Conservation (phyloP, 2,329 filamentous ascomycete species). For the Ilyonectria robusta region DNA sequence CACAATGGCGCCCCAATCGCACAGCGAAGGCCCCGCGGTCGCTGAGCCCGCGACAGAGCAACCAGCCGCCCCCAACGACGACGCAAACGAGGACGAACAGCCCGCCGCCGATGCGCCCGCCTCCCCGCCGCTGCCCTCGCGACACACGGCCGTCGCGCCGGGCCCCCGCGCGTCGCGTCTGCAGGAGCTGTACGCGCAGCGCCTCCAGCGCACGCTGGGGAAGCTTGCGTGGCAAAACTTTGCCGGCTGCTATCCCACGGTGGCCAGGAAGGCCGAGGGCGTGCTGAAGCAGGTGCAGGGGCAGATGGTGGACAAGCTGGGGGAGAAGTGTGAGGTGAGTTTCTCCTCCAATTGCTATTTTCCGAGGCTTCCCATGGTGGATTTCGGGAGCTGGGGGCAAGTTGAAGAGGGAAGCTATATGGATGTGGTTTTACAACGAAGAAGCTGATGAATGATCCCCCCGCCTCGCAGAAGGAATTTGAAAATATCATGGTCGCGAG, state of each 20-base stretch:
- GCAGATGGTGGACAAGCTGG: conserved; percentile 70
- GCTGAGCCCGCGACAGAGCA: conserved; percentile 16
- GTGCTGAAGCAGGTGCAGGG: conserved; percentile 69
- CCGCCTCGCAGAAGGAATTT: conserved; percentile 65
- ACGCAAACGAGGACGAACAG: conserved; percentile 14
- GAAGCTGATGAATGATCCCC: conserved; percentile 22
- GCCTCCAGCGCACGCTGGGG: conserved; percentile 67
- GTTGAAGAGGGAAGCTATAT: neutral
- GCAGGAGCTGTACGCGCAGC: conserved; percentile 66
- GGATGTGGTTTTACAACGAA: neutral
- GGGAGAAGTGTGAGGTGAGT: conserved; percentile 65
- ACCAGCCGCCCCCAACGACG: conserved; percentile 9
- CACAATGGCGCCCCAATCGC: conserved; percentile 42
- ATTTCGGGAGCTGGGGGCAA: neutral
- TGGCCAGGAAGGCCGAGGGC: conserved; percentile 65
- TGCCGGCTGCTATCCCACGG: conserved; percentile 72
- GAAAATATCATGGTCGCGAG: conserved; percentile 66
- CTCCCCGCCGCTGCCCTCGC: conserved; percentile 58
- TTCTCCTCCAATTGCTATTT: neutral
- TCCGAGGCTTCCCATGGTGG: neutral
- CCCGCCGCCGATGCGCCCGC: conserved; percentile 38
- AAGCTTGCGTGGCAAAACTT: conserved; percentile 71
- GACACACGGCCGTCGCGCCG: conserved; percentile 61
- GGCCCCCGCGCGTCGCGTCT: conserved; percentile 71
- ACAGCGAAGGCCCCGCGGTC: conserved; percentile 26